A percentile compares a stretch with the other conserved stretches of the same genome.
Evolutionary conservation across 345 rosid genomes (phyloP).

Genomic region (Ceriops decandra): DNA sequence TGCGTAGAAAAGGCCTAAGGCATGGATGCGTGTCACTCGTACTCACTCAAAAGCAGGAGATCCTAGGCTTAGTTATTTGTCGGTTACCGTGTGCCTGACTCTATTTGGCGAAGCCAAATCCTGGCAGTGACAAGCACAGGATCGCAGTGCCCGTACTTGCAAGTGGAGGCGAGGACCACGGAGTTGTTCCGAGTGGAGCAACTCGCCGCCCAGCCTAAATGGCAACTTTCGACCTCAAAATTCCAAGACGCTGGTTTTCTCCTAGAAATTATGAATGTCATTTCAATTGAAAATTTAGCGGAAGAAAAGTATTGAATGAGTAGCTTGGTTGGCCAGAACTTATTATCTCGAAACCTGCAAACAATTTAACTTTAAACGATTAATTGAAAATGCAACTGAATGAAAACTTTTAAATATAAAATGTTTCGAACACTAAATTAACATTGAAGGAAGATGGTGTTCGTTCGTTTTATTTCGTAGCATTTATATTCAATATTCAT

Average conservation of each 20-base stretch:
- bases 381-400: too few species aligned
- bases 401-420: too few species aligned
- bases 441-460: too few species aligned
- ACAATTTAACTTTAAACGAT: too few species aligned
- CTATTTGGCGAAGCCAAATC: slow-evolving; percentile 1
- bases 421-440: too few species aligned
- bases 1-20: neutral
- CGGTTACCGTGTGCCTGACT: neutral
- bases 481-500: too few species aligned
- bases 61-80: neutral
- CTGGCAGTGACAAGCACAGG: neutral
- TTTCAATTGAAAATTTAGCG: too few species aligned
- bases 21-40: neutral
- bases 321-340: neutral
- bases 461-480: too few species aligned
- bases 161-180: neutral
- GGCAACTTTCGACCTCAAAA: neutral
- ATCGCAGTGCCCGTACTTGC: slow-evolving; percentile 1
- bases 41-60: neutral
- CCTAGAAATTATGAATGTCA: too few species aligned
- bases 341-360: too few species aligned
- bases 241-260: neutral
- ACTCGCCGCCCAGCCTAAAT: neutral
- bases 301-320: neutral
- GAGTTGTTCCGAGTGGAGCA: neutral